These are phyloP conservation scores for Apiosordaria backusii DNA, from an alignment of 495 filamentous ascomycete genomes.

Conservation along the genomic window DNA sequence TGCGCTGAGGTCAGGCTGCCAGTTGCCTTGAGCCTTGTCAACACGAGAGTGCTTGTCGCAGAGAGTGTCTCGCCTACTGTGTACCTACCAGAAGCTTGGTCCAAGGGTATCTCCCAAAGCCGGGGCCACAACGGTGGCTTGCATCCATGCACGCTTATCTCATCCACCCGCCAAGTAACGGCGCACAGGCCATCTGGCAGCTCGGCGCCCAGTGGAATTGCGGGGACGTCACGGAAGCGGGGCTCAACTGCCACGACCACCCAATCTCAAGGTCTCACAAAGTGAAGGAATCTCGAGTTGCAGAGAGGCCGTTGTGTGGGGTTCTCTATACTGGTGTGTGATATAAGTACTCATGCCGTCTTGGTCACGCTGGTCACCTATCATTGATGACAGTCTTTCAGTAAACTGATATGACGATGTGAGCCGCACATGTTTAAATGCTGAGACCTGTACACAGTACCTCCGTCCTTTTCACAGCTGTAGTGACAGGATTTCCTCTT, in stretches of 20 bases:
- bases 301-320: too few species aligned
- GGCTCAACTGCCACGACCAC: background rate
- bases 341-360: too few species aligned
- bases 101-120: background rate
- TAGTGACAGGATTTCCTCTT: too few species aligned
- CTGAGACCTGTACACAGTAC: too few species aligned
- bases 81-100: background rate
- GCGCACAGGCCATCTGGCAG: slow-evolving; percentile 1
- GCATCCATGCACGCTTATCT: slow-evolving; percentile 1
- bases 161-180: background rate
- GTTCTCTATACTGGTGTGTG: too few species aligned
- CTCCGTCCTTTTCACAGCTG: too few species aligned
- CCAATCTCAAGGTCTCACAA: background rate
- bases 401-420: too few species aligned
- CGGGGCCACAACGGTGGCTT: background rate
- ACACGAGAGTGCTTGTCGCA: background rate
- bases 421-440: too few species aligned
- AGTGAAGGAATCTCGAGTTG: too few species aligned
- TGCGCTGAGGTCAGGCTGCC: background rate
- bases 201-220: background rate
- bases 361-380: too few species aligned
- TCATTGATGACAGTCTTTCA: too few species aligned
- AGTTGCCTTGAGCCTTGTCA: background rate
- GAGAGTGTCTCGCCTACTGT: background rate
- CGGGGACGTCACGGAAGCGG: background rate